A percentile compares a stretch with the other conserved stretches of the same genome.
Conservation (phyloP, 1,139 yeast genomes). For the Komagataea norvegica region DNA sequence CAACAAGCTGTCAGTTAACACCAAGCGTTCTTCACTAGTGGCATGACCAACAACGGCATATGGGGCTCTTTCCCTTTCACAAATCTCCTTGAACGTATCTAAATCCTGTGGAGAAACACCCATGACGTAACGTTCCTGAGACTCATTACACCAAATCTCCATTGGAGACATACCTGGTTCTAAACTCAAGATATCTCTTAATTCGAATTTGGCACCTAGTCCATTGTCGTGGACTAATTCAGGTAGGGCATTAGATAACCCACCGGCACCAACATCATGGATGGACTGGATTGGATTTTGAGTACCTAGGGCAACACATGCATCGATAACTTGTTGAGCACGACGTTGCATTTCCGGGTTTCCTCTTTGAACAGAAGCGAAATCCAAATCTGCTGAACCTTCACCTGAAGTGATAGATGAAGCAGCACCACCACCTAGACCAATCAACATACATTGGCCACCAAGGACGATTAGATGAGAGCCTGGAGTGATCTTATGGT, state of each 20-base stretch:
- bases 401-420: slow-evolving; percentile 94
- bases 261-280: slow-evolving; percentile 99
- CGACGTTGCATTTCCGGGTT: slow-evolving; percentile 99
- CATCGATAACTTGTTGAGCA: slow-evolving; percentile 96
- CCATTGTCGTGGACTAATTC: slow-evolving; percentile 97
- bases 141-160: slow-evolving; percentile 99
- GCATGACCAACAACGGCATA: slow-evolving; percentile 95
- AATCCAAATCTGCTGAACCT: slow-evolving; percentile 91
- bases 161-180: slow-evolving; percentile 99
- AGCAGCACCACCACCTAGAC: slow-evolving; percentile 99
- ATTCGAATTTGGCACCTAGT: slow-evolving; percentile 88
- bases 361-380: slow-evolving; percentile 98
- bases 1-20: slow-evolving; percentile 75
- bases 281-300: slow-evolving; percentile 89
- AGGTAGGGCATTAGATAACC: slow-evolving; percentile 93
- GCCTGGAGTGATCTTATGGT: slow-evolving; percentile 86
- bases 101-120: slow-evolving; percentile 85
- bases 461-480: slow-evolving; percentile 91
- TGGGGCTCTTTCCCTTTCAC: slow-evolving; percentile 95
- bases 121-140: slow-evolving; percentile 95
- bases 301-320: slow-evolving; percentile 80
- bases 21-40: slow-evolving; percentile 76
- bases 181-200: slow-evolving; percentile 82
- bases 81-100: slow-evolving; percentile 65
- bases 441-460: slow-evolving; percentile 98